Evolutionary conservation across 2,329 filamentous ascomycete genomes (phyloP).

Genomic region (Neofusicoccum kwambonambiense): DNA sequence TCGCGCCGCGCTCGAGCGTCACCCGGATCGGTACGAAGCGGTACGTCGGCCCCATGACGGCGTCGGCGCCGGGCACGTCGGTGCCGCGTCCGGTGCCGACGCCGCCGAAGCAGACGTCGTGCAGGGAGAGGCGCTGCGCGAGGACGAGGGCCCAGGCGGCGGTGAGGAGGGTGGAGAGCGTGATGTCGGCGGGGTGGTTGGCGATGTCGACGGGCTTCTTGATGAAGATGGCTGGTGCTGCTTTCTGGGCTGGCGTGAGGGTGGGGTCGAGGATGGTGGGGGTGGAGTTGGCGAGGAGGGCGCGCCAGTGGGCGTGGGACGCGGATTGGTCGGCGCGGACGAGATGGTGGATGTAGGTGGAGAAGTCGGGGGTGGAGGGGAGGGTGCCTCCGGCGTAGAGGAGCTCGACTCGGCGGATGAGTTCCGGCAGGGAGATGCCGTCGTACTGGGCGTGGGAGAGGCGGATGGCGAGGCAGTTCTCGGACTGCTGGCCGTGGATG

Average conservation of each 20-base stretch:
- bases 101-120: conserved; percentile 60
- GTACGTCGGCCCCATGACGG: conserved; percentile 64
- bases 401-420: conserved; percentile 60
- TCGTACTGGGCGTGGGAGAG: conserved; percentile 71
- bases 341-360: conserved; percentile 44
- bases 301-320: conserved; percentile 58
- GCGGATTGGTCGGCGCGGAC: conserved; percentile 61
- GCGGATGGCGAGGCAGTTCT: conserved; percentile 55
- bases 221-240: conserved; percentile 23
- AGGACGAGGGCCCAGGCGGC: conserved; percentile 66
- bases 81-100: conserved; percentile 65
- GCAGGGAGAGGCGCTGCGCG: conserved; percentile 49
- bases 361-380: conserved; percentile 41
- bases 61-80: conserved; percentile 54
- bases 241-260: conserved; percentile 46
- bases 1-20: conserved; percentile 43
- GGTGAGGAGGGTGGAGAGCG: conserved; percentile 64
- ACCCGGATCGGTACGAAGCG: conserved; percentile 66
- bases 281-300: conserved; percentile 57
- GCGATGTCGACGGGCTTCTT: conserved; percentile 37
- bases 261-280: conserved; percentile 39
- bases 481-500: conserved; percentile 50
- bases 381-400: conserved; percentile 46
- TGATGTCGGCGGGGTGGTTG: conserved; percentile 54
- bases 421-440: conserved; percentile 63